Conservation (phyloP, 2,329 filamentous ascomycete species). For the Chaetothyriales sp. region DNA sequence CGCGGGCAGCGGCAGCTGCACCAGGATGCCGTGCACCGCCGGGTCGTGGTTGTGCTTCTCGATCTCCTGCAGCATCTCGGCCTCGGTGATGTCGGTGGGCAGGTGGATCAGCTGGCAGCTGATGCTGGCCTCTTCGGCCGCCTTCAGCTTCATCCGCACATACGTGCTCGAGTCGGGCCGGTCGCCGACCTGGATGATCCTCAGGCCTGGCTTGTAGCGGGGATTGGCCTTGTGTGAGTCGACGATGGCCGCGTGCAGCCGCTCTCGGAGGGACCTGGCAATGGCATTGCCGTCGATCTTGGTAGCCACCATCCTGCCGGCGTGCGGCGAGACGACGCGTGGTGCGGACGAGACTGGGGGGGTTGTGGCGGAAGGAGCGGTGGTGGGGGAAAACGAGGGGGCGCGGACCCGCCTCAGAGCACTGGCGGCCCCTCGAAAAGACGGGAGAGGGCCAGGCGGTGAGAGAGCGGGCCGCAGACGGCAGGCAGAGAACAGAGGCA, state of each 20-base stretch:
- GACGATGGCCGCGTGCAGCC: conserved; percentile 65
- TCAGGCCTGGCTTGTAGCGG: conserved; percentile 75
- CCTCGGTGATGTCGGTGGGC: conserved; percentile 65
- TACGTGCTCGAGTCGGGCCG: conserved; percentile 92
- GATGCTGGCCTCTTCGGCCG: conserved; percentile 88
- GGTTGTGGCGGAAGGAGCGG: background rate
- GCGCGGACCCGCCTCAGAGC: too few relatives aligned
- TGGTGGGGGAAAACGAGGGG: too few relatives aligned
- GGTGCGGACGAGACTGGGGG: background rate
- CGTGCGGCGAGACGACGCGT: background rate
- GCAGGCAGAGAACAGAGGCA: too few relatives aligned
- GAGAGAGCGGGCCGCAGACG: too few relatives aligned
- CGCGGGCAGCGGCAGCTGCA: conserved; percentile 79
- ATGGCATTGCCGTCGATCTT: conserved; percentile 96
- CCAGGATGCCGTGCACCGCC: conserved; percentile 76
- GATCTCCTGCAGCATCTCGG: conserved; percentile 74
- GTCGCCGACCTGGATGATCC: conserved; percentile 93
- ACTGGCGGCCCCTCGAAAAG: too few relatives aligned
- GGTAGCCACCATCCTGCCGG: conserved; percentile 58
- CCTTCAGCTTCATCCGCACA: conserved; percentile 99
- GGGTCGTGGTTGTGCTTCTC: conserved; percentile 74
- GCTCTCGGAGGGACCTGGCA: conserved; percentile 79
- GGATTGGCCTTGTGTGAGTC: conserved; percentile 71
- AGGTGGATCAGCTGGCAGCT: conserved; percentile 75
- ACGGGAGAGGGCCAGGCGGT: too few relatives aligned